Evolutionary conservation across 2,329 filamentous ascomycete genomes (phyloP), one percentile per base, ranked within the genome.

Genomic region (Pseudogymnoascus sp.): DNA sequence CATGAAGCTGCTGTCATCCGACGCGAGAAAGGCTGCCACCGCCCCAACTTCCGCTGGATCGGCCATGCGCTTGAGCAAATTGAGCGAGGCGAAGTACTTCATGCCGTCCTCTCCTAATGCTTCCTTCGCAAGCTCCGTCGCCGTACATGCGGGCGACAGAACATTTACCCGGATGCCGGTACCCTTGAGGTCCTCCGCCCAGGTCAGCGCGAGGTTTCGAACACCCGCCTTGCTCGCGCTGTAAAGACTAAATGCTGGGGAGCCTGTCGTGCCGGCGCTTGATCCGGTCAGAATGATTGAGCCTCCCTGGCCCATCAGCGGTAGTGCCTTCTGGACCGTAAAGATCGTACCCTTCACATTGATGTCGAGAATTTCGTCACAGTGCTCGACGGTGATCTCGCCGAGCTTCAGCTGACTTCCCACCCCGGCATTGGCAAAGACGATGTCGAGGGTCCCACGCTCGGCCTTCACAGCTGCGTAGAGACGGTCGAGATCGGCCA

Each of bases 311-410:
- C 62, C 61, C 67, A 68, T 68, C 31, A 68, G 62, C 44, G 67
- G 67, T 56, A 68, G 65, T 4, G 67, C 72, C 4, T 73, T 73
- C 53, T 78, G 74, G 4, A 70, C 66, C 37, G 74, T 65, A 66
- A 74, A 75, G 11, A 79, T 63, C 0, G 75, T 67, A 1, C 75
- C 74, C 11, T 72, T 69, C 2, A 76, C 67, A 63, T 77, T 78
- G 62, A 70, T 63, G 26, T 68, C 64, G 60, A 78, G 74, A 1
- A 70, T 65, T 3, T 70, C 68, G 13, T 71, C 62, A 33, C 63
- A 65, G 63, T 68, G 67, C 64, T 68, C 67, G 40, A 65, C 65
- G 44, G 67, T 68, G 67, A 68, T 66, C 44, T 68, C 53, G 62
- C 67, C 67, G 44, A 68, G 67, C 62, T 24, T 31, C 35, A 68